phyloP scores from a whole-genome alignment of 1,284 basidiomycete genomes.

The Pseudozyma thailandica region DNA sequence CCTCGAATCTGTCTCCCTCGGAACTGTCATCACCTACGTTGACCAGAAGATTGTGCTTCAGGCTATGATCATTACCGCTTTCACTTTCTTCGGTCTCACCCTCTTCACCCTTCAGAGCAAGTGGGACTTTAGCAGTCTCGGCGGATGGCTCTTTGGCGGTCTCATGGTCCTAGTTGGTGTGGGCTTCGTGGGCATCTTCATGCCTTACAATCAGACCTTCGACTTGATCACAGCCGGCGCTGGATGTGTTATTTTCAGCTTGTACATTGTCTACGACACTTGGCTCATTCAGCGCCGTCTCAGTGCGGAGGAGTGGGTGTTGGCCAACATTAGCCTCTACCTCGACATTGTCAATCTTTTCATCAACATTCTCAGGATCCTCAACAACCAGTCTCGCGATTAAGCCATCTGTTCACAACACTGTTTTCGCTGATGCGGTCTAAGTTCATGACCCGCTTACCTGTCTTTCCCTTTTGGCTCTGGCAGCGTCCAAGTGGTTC shows the following conservation, averaged over 20 bases:
- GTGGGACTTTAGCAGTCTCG: conserved; percentile 82
- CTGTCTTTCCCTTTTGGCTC: too few relatives aligned
- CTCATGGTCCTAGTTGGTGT: conserved; percentile 62
- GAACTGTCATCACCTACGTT: conserved; percentile 80
- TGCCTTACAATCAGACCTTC: conserved; percentile 80
- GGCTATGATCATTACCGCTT: conserved; percentile 85
- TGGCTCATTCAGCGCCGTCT: conserved; percentile 80
- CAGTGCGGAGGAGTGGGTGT: conserved; percentile 86
- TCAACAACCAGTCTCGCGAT: conserved; percentile 46
- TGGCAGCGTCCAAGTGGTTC: too few relatives aligned
- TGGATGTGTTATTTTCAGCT: conserved; percentile 82
- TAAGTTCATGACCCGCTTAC: conserved; percentile 1
- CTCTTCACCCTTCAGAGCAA: conserved; percentile 82
- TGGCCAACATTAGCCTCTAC: conserved; percentile 83
- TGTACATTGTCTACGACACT: conserved; percentile 77
- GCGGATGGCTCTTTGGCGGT: conserved; percentile 82
- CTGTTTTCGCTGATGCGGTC: background rate
- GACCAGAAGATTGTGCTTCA: conserved; percentile 82
- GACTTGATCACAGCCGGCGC: conserved; percentile 81
- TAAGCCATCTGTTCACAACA: background rate
- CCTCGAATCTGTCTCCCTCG: conserved; percentile 72
- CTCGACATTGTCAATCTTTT: conserved; percentile 75
- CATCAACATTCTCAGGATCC: conserved; percentile 75
- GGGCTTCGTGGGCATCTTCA: conserved; percentile 77
- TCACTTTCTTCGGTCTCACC: conserved; percentile 82